Evolutionary conservation across 1,139 yeast genomes (phyloP).

Genomic region (Protomyces macrosporus): DNA sequence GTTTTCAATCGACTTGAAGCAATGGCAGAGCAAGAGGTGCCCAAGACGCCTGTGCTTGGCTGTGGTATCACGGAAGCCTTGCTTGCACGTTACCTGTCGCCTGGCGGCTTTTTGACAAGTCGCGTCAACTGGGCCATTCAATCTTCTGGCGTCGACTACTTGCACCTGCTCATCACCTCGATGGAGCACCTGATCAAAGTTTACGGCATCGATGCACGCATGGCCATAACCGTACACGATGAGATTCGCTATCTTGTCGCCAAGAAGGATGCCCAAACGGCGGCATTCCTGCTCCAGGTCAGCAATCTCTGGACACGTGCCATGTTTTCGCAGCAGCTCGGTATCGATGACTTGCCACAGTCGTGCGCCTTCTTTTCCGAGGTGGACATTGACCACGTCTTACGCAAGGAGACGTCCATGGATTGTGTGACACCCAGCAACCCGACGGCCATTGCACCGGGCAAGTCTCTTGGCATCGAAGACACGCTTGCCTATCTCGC

Average conservation of each 20-base stretch:
- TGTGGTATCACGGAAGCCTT: constrained; percentile 90
- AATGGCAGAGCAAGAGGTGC: constrained; percentile 77
- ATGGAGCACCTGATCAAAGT: constrained; percentile 74
- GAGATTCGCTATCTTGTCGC: constrained; percentile 78
- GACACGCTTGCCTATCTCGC: constrained; percentile 44
- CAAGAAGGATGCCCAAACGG: constrained; percentile 65
- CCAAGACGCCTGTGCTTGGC: constrained; percentile 86
- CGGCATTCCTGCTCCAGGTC: constrained; percentile 78
- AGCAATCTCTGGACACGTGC: constrained; percentile 95
- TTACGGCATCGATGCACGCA: constrained; percentile 68
- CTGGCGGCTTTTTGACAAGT: constrained; percentile 71
- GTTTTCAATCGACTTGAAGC: constrained; percentile 83
- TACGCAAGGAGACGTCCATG: constrained; percentile 82
- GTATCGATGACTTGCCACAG: constrained; percentile 84
- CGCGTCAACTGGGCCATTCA: constrained; percentile 97
- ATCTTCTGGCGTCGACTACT: constrained; percentile 94
- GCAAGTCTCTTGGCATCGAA: constrained; percentile 65
- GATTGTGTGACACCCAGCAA: constrained; percentile 91
- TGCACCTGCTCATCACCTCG: constrained; percentile 75
- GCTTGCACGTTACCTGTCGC: constrained; percentile 57
- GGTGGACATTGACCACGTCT: constrained; percentile 80
- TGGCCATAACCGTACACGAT: constrained; percentile 88
- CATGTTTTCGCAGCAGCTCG: constrained; percentile 88
- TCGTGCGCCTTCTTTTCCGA: constrained; percentile 94
- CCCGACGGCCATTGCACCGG: constrained; percentile 64